Base-by-base conservation (phyloP, 768 basidiomycete genomes). In the Mycena vulgaris region DNA sequence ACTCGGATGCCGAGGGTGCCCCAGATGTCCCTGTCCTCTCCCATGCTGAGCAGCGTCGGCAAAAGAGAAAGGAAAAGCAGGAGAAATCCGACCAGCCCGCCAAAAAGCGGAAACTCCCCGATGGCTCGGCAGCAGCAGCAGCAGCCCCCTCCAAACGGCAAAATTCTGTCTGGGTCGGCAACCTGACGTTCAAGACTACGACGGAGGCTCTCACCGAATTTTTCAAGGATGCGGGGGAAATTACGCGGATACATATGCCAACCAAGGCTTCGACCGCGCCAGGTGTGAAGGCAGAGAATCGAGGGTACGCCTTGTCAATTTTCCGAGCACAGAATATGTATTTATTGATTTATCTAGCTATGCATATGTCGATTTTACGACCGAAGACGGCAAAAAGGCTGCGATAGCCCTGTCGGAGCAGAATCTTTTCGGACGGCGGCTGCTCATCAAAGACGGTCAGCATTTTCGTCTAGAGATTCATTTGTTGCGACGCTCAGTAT, bases 131-230 rank as follows among this genome's bases (percentile, higher is more conserved):
- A 2, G 73, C 75, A n/a, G 72, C 79, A 49, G 75, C 77, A 28
- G 74, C 79, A 71, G 76, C 64, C 73, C 70, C 76, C 53, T 77
- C 78, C 17, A 91, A 90, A 79, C 89, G 93, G 28, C 90, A 94
- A 80, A 91, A 97, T 78, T 97, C 95, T 6, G 86, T 98, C 53
- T 99, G 97, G 97, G 93, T 98, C 33, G 97, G 97, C 47, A 99
- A 99, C 81, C 78, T 99, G 79, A 88, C 93, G 8, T 99, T 93
- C 87, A 93, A 93, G 81, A 98, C 97, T 59, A 94, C 92, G 0
- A 83, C 87, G 65, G 89, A 93, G 14, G 83, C 91, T n/a, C 81
- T 99, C 35, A 86, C 84, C 47, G 76, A 74, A 33, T 95, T 95
- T 80, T 95, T 95, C 78, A 86, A 89, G 47, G 89, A 86, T 1